Evolutionary conservation across 1,284 basidiomycete species (phyloP).

Genomic region (Microbotryum scabiosae): DNA sequence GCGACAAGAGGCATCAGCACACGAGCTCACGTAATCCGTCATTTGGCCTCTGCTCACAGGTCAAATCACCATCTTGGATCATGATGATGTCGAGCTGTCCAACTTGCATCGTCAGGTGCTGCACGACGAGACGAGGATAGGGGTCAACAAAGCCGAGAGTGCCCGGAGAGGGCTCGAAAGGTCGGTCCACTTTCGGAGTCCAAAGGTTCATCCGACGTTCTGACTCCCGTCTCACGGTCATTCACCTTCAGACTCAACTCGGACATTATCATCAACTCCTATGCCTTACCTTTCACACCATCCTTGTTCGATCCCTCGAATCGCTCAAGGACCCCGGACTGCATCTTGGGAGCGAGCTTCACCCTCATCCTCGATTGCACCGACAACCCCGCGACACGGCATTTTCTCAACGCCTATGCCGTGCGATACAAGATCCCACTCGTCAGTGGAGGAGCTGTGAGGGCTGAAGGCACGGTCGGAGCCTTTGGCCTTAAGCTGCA

Average conservation of each 20-base stretch:
- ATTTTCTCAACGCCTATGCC: conserved; percentile 81
- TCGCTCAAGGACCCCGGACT: conserved; percentile 51
- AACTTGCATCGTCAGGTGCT: conserved; percentile 92
- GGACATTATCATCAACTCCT: conserved; percentile 49
- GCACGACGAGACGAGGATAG: conserved; percentile 71
- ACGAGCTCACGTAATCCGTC: too few relatives aligned
- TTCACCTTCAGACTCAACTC: conserved; percentile 58
- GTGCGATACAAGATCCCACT: conserved; percentile 59
- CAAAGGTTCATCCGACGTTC: too few relatives aligned
- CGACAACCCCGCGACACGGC: conserved; percentile 85
- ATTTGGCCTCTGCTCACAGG: conserved; percentile 45
- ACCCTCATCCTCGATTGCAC: conserved; percentile 83
- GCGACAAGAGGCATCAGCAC: not conserved
- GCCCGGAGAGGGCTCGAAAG: conserved; percentile 46
- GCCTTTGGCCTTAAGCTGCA: conserved; percentile 56
- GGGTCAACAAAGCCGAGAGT: conserved; percentile 72
- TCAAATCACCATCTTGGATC: conserved; percentile 77
- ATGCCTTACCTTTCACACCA: conserved; percentile 49
- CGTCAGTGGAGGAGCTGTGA: conserved; percentile 87
- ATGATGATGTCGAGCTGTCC: conserved; percentile 80
- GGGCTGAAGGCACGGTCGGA: conserved; percentile 81
- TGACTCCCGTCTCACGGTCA: too few relatives aligned
- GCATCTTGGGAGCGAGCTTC: conserved; percentile 48
- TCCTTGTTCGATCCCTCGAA: conserved; percentile 11
- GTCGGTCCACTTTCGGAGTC: not conserved